These are phyloP conservation scores for Pseudogymnoascus sp. DNA, from an alignment of 2,329 filamentous ascomycete species.

Conservation along the genomic window DNA sequence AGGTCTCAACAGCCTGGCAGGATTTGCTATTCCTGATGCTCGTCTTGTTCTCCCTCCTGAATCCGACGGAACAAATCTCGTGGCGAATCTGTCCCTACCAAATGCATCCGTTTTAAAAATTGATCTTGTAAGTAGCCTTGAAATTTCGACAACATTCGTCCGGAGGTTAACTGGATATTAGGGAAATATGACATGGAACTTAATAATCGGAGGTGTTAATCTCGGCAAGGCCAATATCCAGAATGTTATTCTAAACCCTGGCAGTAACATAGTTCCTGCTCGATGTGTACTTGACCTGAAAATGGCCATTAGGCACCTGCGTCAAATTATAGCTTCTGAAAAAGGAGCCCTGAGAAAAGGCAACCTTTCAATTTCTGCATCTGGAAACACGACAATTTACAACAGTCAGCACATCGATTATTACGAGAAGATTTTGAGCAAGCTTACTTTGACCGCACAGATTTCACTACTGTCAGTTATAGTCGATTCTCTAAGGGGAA, in stretches of 20 bases:
- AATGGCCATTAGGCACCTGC: not conserved
- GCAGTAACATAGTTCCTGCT: not conserved
- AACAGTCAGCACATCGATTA: constrained; percentile 5
- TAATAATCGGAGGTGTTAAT: not conserved
- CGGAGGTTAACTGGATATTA: not conserved
- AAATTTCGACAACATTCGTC: not conserved
- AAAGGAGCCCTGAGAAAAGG: not conserved
- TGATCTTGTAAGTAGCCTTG: not conserved
- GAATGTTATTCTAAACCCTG: not conserved
- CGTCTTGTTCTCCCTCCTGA: not conserved
- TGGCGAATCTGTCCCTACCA: not conserved
- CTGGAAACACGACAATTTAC: constrained; percentile 4
- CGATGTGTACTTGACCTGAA: not conserved
- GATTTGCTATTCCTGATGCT: not conserved
- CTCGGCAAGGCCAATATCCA: not conserved
- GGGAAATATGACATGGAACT: not conserved
- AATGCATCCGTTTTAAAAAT: not conserved
- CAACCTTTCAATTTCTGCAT: not conserved
- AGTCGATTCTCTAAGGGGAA: not conserved
- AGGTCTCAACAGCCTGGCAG: not conserved
- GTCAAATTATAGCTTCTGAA: not conserved
- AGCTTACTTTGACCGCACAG: not conserved
- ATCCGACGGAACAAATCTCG: not conserved
- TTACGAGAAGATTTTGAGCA: not conserved
- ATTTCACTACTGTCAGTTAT: not conserved